A percentile compares a stretch with the other conserved stretches of the same genome.
Conservation (phyloP, 1,139 yeast genomes). For the Hansenula anomala region DNA sequence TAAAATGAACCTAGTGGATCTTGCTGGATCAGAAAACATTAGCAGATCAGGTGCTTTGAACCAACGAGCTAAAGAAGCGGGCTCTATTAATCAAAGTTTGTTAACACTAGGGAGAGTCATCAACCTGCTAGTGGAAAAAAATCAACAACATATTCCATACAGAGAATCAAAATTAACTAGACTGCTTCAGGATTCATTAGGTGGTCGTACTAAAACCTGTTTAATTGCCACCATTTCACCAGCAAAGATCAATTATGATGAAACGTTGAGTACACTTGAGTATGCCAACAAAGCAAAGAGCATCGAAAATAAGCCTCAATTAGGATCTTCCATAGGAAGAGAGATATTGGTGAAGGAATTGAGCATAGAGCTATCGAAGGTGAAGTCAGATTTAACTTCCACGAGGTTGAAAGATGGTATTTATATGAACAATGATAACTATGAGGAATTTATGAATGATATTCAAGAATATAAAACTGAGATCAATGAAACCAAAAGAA, state of each 20-base stretch:
- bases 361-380: slow-evolving; percentile 49
- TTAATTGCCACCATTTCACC: slow-evolving; percentile 66
- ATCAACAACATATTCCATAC: slow-evolving; percentile 54
- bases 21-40: slow-evolving; percentile 75
- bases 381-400: slow-evolving; percentile 54
- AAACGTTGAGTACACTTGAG: slow-evolving; percentile 59
- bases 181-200: slow-evolving; percentile 54
- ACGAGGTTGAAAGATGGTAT: slow-evolving; percentile 61
- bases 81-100: slow-evolving; percentile 61
- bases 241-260: slow-evolving; percentile 55
- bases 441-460: slow-evolving; percentile 42
- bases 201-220: slow-evolving; percentile 59
- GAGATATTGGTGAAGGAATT: slow-evolving; percentile 53
- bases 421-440: slow-evolving; percentile 54
- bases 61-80: slow-evolving; percentile 64
- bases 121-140: slow-evolving; percentile 42
- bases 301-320: slow-evolving; percentile 58
- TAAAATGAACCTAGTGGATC: slow-evolving; percentile 71
- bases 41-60: slow-evolving; percentile 54
- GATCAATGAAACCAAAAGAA: slow-evolving; percentile 35
- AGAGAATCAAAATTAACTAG: slow-evolving; percentile 60
- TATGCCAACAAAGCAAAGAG: slow-evolving; percentile 65
- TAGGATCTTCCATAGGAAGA: slow-evolving; percentile 39
- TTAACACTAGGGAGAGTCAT: slow-evolving; percentile 63
- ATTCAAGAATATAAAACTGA: slow-evolving; percentile 41